These are phyloP conservation scores for Macrophomina tecta DNA, from an alignment of 2,329 filamentous ascomycete species.

Conservation along the genomic window DNA sequence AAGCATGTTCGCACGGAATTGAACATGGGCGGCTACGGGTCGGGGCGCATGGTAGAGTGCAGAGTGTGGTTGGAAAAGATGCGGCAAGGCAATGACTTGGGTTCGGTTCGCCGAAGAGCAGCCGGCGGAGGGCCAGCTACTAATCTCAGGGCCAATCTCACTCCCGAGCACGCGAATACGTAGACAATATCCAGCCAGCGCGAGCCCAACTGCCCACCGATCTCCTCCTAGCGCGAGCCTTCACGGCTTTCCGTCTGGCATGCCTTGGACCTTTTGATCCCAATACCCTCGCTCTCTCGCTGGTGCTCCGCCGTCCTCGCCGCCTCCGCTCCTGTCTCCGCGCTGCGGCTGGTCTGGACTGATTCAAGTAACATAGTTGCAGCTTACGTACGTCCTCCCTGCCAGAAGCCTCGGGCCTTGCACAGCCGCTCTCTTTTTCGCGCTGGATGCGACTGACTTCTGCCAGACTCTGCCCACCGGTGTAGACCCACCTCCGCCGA, in stretches of 20 bases:
- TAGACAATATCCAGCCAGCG: slow-evolving; percentile 21
- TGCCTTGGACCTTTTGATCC: background rate
- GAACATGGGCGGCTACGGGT: slow-evolving; percentile 9
- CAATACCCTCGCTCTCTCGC: background rate
- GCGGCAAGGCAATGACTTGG: background rate
- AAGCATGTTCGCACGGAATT: background rate
- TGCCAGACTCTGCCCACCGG: background rate
- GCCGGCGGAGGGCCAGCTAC: background rate
- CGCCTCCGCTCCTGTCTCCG: background rate
- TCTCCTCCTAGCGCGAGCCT: slow-evolving; percentile 14
- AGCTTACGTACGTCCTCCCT: slow-evolving; percentile 17
- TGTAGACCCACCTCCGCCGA: slow-evolving; percentile 7
- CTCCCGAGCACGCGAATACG: slow-evolving; percentile 18
- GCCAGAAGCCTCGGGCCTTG: background rate
- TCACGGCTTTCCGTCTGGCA: slow-evolving; percentile 16
- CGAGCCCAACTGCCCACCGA: background rate
- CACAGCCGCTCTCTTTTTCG: background rate
- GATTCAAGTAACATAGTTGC: slow-evolving; percentile 3
- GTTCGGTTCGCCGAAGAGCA: background rate
- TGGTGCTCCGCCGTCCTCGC: background rate
- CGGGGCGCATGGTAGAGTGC: slow-evolving; percentile 1
- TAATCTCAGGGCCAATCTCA: slow-evolving; percentile 7
- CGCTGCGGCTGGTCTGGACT: slow-evolving; percentile 13
- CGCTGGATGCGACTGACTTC: background rate
- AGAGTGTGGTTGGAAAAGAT: background rate